Evolutionary conservation across 148 eudicot species (phyloP), one percentile per base, ranked within the genome.

Genomic region (Rhododendron simsii): DNA sequence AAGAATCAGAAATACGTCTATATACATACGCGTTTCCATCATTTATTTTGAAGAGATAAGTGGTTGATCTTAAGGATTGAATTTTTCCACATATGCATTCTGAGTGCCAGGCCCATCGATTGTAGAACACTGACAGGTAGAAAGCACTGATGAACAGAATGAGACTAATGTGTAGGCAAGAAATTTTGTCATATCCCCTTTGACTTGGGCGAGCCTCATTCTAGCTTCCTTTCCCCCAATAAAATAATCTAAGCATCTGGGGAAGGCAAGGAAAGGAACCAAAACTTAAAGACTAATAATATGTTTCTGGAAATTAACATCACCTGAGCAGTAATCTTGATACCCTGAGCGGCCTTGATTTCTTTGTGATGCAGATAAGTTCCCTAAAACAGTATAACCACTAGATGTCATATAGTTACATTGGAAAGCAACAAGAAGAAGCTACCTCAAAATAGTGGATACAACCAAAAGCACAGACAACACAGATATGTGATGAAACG

Each of bases 271-370:
- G 41, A 80, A 80, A 12, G 63, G 26, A 45, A 33, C 53, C 44
- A 81, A 81, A 84, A 47, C 55, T 13, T 14, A 7, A 55, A 74
- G 41, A 7, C 35, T 33, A 71, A n/a, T 9, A 20, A 51, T 7
- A 11, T 30, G 57, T 21, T 44, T 12, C 30, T 7, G 74, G 13
- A 26, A 20, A 76, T n/a, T 74, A 82, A 86, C 44, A 86, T 84
- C 86, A 97, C 98, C 99, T 97, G 98, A 48, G 95, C 99, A 81
- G 98, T 86, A 80, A 97, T 95, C 94, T 97, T 97, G 87, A 97
- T 97, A 83, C 99, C 98, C 92, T 94, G 98, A 76, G 98, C 98
- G 86, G 99, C 99, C 92, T 95, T 95, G 86, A 97, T 93, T 86
- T 95, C 96, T 89, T 93, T 94, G 86, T 97, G 95, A 89, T 94